Percentiles rank a stretch among this genome's conserved stretches.
These are phyloP conservation scores for Candida nanaspora DNA, from an alignment of 805 yeast genomes.

Conservation along the genomic window DNA sequence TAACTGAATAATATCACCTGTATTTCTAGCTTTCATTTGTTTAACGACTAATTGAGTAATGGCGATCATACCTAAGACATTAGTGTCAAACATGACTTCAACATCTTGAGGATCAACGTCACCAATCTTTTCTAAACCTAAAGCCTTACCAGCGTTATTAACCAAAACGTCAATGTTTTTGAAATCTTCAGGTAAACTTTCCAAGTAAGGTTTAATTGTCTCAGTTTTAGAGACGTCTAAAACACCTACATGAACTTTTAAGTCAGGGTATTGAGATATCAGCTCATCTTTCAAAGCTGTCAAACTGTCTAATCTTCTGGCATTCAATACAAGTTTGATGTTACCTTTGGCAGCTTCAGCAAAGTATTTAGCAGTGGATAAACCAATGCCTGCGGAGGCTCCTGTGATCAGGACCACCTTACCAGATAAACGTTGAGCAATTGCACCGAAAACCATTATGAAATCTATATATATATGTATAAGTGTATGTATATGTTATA, in stretches of 20 bases:
- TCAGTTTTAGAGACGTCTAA: constrained; percentile 36
- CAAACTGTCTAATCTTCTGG: constrained; percentile 45
- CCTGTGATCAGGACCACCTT: constrained; percentile 88
- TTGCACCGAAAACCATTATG: constrained; percentile 29
- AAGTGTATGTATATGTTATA: no score
- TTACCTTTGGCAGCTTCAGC: constrained; percentile 55
- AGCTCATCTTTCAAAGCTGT: constrained; percentile 31
- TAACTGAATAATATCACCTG: constrained; percentile 67
- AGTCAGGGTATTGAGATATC: constrained; percentile 24
- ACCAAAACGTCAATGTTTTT: constrained; percentile 57
- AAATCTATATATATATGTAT: neutral
- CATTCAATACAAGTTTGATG: constrained; percentile 42
- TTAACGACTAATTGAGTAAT: constrained; percentile 76
- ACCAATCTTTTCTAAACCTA: constrained; percentile 76
- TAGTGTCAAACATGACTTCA: constrained; percentile 73
- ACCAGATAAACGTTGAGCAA: constrained; percentile 74
- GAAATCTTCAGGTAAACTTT: constrained; percentile 37
- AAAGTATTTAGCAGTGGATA: constrained; percentile 82
- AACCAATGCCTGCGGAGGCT: constrained; percentile 94
- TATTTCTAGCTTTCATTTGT: constrained; percentile 59
- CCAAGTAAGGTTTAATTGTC: constrained; percentile 39
- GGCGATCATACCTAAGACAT: constrained; percentile 78
- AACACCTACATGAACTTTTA: constrained; percentile 25
- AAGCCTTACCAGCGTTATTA: constrained; percentile 76
- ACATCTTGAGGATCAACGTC: constrained; percentile 57